phyloP scores from a whole-genome alignment of 2,329 filamentous ascomycete genomes.

The Erysiphe pulchra region DNA sequence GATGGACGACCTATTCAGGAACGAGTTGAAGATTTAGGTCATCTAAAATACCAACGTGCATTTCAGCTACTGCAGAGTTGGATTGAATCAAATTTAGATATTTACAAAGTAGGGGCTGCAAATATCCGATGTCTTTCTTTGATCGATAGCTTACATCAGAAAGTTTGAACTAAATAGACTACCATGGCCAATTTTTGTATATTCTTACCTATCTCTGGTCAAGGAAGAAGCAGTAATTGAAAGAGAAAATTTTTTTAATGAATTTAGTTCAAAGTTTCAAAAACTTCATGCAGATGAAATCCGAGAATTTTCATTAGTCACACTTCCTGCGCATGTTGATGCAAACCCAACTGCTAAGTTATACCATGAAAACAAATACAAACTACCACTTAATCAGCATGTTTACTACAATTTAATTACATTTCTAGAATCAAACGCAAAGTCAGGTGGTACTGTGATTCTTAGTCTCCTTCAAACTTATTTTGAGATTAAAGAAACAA shows the following conservation, averaged over 20 bases:
- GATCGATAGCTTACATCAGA: slow-evolving; percentile 1
- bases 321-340: slow-evolving; percentile 49
- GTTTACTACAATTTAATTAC: slow-evolving; percentile 63
- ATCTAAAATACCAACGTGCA: slow-evolving; percentile 51
- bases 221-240: slow-evolving; percentile 46
- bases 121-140: slow-evolving; percentile 2
- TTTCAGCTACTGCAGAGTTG: slow-evolving; percentile 53
- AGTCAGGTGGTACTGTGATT: slow-evolving; percentile 55
- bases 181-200: slow-evolving; percentile 83
- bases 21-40: slow-evolving; percentile 40
- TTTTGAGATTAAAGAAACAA: slow-evolving; percentile 31
- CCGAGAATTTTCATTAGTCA: slow-evolving; percentile 45
- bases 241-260: slow-evolving; percentile 33
- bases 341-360: slow-evolving; percentile 56
- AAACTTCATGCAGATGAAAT: slow-evolving; percentile 60
- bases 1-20: slow-evolving; percentile 51
- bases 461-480: slow-evolving; percentile 41
- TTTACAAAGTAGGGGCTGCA: slow-evolving; percentile 48
- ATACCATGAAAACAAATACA: slow-evolving; percentile 70
- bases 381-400: slow-evolving; percentile 67
- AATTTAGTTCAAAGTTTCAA: slow-evolving; percentile 44
- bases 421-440: slow-evolving; percentile 68
- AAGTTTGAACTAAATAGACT: slow-evolving; percentile 70
- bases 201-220: slow-evolving; percentile 67
- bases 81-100: slow-evolving; percentile 75